Percentiles rank a stretch among this genome's conserved stretches.
Conservation (phyloP, 805 yeast genomes). For the Nakazawaea ernobii region DNA sequence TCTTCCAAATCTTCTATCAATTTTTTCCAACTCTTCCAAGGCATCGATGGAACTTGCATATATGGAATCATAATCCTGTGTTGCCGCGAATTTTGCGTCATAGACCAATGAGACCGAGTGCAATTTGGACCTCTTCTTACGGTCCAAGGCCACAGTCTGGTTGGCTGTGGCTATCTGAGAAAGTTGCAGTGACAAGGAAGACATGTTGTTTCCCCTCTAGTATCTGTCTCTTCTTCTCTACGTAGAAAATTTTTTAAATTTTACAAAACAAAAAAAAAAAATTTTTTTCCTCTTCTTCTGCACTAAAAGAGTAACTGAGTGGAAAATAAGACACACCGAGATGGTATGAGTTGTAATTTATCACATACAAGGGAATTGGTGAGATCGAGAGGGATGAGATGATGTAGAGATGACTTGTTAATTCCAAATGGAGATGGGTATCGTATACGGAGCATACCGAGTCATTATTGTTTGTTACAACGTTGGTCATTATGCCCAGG, state of each 20-base stretch:
- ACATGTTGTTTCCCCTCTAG: not conserved
- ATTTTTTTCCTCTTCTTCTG: not conserved
- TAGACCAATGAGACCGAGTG: constrained; percentile 87
- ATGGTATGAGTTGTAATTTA: no score
- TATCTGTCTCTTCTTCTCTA: not conserved
- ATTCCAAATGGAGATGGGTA: no score
- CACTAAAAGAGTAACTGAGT: no score
- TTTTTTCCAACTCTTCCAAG: constrained; percentile 57
- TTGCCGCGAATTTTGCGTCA: constrained; percentile 83
- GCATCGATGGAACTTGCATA: constrained; percentile 71
- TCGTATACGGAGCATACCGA: no score
- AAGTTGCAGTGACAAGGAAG: constrained; percentile 76
- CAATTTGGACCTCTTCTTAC: constrained; percentile 78
- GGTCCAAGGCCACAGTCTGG: constrained; percentile 73
- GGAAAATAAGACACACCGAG: no score
- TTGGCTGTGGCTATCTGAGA: constrained; percentile 59
- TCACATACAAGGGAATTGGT: no score
- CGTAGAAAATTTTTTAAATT: not conserved
- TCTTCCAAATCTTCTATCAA: constrained; percentile 70
- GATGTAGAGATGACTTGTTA: no score
- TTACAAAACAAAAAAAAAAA: not conserved
- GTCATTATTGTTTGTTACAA: no score
- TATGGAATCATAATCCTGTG: constrained; percentile 86
- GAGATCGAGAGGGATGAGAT: no score
- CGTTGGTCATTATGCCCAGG: not conserved